Evolutionary conservation across 768 basidiomycete species (phyloP), one percentile per base, ranked within the genome.

Genomic region (Heimioporus sp.): DNA sequence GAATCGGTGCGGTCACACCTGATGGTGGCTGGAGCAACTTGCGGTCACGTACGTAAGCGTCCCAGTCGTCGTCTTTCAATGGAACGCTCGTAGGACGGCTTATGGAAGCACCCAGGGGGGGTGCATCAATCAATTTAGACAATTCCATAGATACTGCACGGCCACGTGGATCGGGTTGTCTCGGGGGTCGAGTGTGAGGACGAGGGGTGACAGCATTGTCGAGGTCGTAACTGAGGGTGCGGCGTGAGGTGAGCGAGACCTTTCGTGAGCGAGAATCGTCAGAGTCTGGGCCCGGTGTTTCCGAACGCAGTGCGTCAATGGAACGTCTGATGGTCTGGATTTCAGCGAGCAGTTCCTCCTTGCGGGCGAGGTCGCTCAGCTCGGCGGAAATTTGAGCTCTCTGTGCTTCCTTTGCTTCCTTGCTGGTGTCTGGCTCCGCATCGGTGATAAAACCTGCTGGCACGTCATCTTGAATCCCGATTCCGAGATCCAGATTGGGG

Each of bases 11-110:
- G 15, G 90, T 81, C 40, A 90, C 79, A 8, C 91, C 90, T 17
- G 85, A 79, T 10, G 91, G 90, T 39, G 92, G 91, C 61, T 90
- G 88, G 54, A 94, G 70, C 15, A 97, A 76, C 64, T 87, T 91
- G 49, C 93, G 81, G 45, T 95, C 90, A 41, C 83, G 83, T 44
- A 93, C 79, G 66, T 97, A 96, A 40, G 79, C 71, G 55, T 95
- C 88, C 93, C 93, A 97, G 57, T 89, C 85, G n/a, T 81, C 77
- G 39, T 88, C 83, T 44, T 79, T 64, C 37, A 88, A 69, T n/a
- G 88, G 87, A 6, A 76, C 85, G 59, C 87, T 90, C 0, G 82
- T 85, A 15, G 90, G 87, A 36, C 88, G 78, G 49, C 77, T 76
- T 48, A 87, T 82, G 2, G 82, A 74, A 48, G 80, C 78, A 13